Evolutionary conservation across 1,284 basidiomycete species (phyloP).

Genomic region (Fistulina hepatica): DNA sequence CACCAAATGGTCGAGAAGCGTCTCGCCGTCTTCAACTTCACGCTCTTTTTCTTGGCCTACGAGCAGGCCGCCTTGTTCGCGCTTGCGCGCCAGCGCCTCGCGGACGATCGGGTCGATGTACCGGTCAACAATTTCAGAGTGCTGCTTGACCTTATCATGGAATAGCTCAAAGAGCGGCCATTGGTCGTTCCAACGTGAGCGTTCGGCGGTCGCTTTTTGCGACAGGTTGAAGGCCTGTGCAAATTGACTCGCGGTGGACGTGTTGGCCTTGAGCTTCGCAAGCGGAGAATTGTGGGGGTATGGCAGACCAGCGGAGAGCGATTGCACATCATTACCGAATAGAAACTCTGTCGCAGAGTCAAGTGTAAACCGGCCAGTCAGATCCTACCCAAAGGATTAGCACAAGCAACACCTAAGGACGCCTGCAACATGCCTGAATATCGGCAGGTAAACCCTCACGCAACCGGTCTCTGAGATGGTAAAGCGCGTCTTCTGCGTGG

Average conservation of each 20-base stretch:
- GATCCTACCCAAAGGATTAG: conserved; percentile 24
- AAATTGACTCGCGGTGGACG: conserved; percentile 7
- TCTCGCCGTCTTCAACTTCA: conserved; percentile 17
- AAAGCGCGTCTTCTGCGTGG: conserved; percentile 29
- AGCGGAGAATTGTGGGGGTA: conserved; percentile 22
- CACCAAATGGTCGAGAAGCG: conserved; percentile 23
- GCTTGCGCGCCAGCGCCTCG: conserved; percentile 15
- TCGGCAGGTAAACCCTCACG: conserved; percentile 36
- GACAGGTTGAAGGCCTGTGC: conserved; percentile 10
- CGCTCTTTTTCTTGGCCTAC: conserved; percentile 5
- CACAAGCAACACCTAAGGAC: background rate
- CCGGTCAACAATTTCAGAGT: conserved; percentile 16
- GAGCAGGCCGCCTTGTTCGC: conserved; percentile 1
- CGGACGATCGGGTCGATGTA: conserved; percentile 19
- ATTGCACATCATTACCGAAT: conserved; percentile 30
- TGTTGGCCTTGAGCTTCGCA: background rate
- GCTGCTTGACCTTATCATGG: conserved; percentile 12
- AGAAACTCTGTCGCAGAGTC: conserved; percentile 39
- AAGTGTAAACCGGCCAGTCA: conserved; percentile 32
- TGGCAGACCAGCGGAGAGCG: conserved; percentile 25
- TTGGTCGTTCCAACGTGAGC: conserved; percentile 5
- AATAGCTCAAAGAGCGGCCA: conserved; percentile 20
- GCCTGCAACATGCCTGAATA: conserved; percentile 29
- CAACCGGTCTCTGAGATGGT: conserved; percentile 28
- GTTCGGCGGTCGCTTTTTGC: conserved; percentile 10